Evolutionary conservation across 345 rosid species (phyloP), one percentile per base, ranked within the genome.

Genomic region (Camelina hispida): DNA sequence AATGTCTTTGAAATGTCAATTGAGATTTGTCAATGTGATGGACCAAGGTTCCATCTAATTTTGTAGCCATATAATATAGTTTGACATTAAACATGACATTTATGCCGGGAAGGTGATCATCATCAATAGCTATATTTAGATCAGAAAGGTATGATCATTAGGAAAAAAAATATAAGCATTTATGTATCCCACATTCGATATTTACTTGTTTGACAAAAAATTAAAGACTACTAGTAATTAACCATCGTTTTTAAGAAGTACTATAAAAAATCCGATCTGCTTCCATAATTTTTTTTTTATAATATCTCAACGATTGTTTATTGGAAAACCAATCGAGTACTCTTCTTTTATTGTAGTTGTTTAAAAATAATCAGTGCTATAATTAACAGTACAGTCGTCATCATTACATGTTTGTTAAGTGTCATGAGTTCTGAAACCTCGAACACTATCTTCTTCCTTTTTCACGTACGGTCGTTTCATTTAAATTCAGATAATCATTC

Each of bases 11-110:
- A 76, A 69, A 43, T 76, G 65, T 69, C 63, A 13, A 50, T 16
- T 50, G 35, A 48, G 68, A 35, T 48, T 48, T 61, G 35, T 62
- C 32, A 77, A 63, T 54, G 66, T 77, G 76, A 77, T 69, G 76
- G 80, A 57, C 80, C 80, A 50, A 55, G 15, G 57, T 54, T 69
- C 69, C 51, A 70, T 70, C 69, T 70, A 55, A 63, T 18, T 34
- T 35, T 40, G 16, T 17, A 15, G 62, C 40, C 72, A 69, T 57
- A 57, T 14, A 69, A 69, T 28, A 56, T 42, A 42, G 7, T 69
- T 69, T 43, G 38, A 28, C 17, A 35, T 43, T 47, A 37, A 48
- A 46, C 59, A 11, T 71, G 40, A 23, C 59, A 60, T 20, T 43
- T 46, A 56, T 56, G 73, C 32, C 6, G 30, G 47, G 43, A 38